phyloP scores from a whole-genome alignment of 495 filamentous ascomycete genomes.

The Penicillium goetzii region DNA sequence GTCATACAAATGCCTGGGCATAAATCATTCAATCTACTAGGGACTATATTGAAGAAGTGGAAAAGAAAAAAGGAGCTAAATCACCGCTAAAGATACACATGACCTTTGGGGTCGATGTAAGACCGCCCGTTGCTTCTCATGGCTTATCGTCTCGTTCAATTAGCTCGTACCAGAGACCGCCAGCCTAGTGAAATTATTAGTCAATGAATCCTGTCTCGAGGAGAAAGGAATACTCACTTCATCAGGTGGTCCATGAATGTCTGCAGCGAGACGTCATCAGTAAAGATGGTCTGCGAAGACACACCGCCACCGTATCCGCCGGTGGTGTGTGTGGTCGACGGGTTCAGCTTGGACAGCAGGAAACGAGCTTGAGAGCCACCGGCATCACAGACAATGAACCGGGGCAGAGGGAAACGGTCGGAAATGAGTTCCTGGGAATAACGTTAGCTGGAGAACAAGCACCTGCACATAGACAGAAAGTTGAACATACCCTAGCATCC shows the following conservation, averaged over 20 bases:
- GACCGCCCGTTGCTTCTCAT: slow-evolving; percentile 45
- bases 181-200: slow-evolving; percentile 53
- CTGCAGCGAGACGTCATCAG: slow-evolving; percentile 96
- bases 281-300: slow-evolving; percentile 98
- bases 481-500: slow-evolving; percentile 79
- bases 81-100: slow-evolving; percentile 56
- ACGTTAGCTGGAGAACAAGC: not conserved
- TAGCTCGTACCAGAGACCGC: slow-evolving; percentile 67
- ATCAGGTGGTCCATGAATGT: slow-evolving; percentile 99
- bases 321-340: slow-evolving; percentile 95
- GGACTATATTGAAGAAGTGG: slow-evolving; percentile 38
- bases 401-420: slow-evolving; percentile 95
- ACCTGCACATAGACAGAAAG: not conserved
- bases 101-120: slow-evolving; percentile 41
- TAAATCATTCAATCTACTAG: slow-evolving; percentile 45
- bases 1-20: slow-evolving; percentile 22
- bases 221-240: slow-evolving; percentile 71
- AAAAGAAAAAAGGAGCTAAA: slow-evolving; percentile 36
- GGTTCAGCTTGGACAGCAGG: slow-evolving; percentile 96
- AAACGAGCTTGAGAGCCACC: slow-evolving; percentile 98
- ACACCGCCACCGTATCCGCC: slow-evolving; percentile 89
- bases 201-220: not conserved
- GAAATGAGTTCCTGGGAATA: slow-evolving; percentile 82
- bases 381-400: slow-evolving; percentile 98
- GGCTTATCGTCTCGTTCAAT: slow-evolving; percentile 37